Evolutionary conservation across 345 rosid genomes (phyloP), one percentile per base, ranked within the genome.

Genomic region (Euclidium syriacum): DNA sequence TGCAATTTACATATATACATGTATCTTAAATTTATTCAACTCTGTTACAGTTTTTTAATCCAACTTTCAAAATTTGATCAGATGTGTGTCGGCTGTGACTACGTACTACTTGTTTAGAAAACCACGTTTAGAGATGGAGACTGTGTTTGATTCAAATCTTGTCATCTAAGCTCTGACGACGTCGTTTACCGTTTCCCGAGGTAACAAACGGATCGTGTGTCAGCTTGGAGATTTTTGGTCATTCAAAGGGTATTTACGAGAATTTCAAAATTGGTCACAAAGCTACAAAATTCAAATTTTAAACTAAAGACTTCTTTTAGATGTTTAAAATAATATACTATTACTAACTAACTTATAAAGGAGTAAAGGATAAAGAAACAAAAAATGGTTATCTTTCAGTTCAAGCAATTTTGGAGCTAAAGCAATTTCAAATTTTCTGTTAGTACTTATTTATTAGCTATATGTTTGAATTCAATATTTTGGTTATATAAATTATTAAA

Each of bases 261-360:
- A 68, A 40, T 10, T 44, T 6, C 40, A 15, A 50, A 38, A 11
- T 23, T 41, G 18, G 61, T 52, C 63, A 53, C n/a, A 70, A 53
- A 62, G 57, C 51, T 44, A 46, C 58, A 46, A 53, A 61, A 20
- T 70, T 70, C 39, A 62, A 70, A 62, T 70, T 29, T 62, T 39
- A 62, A 70, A 70, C 64, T 53, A 52, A 60, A 61, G 73, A 27
- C 24, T 20, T 25, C 6, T 36, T 65, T 43, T 27, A n/a, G n/a
- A 8, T 49, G 9, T 38, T 14, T 43, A 44, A 29, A 24, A 3
- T 16, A n/a, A 62, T 34, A 5, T 17, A 42, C 29, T 38, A 68
- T 23, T 17, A 10, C 12, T 12, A 16, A 12, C 36, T 18, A 2
- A 36, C 41, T 27, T 56, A 34, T 36, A 54, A 70, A 62, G 27